Evolutionary conservation across 2,329 filamentous ascomycete species (phyloP).

Genomic region (Trematosphaeria pertusa): DNA sequence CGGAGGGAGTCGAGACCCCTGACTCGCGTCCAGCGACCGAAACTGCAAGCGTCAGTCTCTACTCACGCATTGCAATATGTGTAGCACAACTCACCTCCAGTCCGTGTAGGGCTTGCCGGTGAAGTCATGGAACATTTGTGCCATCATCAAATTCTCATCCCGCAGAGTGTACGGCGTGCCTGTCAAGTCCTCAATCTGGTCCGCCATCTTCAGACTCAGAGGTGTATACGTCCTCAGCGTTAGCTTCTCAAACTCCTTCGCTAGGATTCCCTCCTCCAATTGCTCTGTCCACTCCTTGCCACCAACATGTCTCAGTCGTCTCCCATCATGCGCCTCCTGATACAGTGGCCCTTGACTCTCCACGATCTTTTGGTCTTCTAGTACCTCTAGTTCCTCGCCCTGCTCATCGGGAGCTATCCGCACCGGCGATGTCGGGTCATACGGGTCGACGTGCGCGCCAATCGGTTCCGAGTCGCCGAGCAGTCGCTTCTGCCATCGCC

Average conservation of each 20-base stretch:
- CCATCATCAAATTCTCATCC: constrained; percentile 38
- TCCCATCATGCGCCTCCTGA: constrained; percentile 57
- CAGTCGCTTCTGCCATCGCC: constrained; percentile 46
- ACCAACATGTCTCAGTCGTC: constrained; percentile 63
- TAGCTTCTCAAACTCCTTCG: constrained; percentile 44
- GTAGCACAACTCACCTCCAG: constrained; percentile 24
- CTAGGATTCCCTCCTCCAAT: constrained; percentile 36
- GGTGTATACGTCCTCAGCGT: constrained; percentile 42
- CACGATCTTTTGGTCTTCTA: constrained; percentile 31
- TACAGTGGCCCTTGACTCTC: constrained; percentile 39
- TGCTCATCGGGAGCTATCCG: constrained; percentile 45
- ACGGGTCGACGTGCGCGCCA: constrained; percentile 47
- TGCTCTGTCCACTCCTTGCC: constrained; percentile 52
- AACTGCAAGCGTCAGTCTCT: constrained; percentile 18
- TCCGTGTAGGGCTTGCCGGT: constrained; percentile 42
- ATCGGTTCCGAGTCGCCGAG: constrained; percentile 46
- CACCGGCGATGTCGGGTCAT: constrained; percentile 44
- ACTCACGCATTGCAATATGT: neutral
- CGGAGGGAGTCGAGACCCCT: constrained; percentile 25
- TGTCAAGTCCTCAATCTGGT: constrained; percentile 39
- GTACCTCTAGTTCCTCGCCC: constrained; percentile 42
- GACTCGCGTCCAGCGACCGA: constrained; percentile 28
- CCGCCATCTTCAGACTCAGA: constrained; percentile 36
- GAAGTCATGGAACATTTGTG: constrained; percentile 36
- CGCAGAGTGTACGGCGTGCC: constrained; percentile 39